phyloP scores from a whole-genome alignment of 2,329 filamentous ascomycete genomes.

The Teratosphaeria pseudoeucalypti region DNA sequence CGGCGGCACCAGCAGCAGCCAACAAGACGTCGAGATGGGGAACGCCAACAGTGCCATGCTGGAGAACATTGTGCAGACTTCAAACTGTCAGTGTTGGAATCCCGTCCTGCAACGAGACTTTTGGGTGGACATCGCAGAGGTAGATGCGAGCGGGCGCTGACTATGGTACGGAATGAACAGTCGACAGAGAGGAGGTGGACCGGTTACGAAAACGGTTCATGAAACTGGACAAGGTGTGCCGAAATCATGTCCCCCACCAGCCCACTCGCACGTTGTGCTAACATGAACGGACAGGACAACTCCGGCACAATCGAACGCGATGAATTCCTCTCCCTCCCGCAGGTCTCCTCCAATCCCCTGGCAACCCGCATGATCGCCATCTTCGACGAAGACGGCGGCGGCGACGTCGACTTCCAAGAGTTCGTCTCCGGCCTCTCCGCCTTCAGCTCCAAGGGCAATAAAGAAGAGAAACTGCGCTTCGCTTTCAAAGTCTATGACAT shows the following conservation, averaged over 20 bases:
- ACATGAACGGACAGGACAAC: slow-evolving; percentile 61
- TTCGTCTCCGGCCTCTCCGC: slow-evolving; percentile 92
- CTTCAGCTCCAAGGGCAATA: slow-evolving; percentile 96
- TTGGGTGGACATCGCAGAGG: background rate
- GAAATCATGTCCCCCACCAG: background rate
- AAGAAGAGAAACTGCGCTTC: slow-evolving; percentile 95
- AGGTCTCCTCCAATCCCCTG: slow-evolving; percentile 95
- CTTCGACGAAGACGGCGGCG: slow-evolving; percentile 96
- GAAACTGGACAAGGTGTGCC: slow-evolving; percentile 88
- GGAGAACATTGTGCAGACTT: slow-evolving; percentile 91
- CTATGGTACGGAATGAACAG: slow-evolving; percentile 36
- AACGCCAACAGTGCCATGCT: slow-evolving; percentile 59
- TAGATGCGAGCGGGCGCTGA: slow-evolving; percentile 8
- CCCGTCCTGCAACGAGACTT: background rate
- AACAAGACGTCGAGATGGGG: slow-evolving; percentile 33
- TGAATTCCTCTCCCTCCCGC: slow-evolving; percentile 91
- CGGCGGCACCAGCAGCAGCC: background rate
- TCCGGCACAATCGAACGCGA: slow-evolving; percentile 97
- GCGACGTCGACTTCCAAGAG: slow-evolving; percentile 97
- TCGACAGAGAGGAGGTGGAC: slow-evolving; percentile 95
- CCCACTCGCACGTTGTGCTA: background rate
- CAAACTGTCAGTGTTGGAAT: slow-evolving; percentile 63
- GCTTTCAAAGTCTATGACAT: slow-evolving; percentile 99
- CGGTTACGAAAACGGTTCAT: slow-evolving; percentile 93
- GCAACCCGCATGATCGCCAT: slow-evolving; percentile 99